phyloP scores from a whole-genome alignment of 2,329 filamentous ascomycete genomes.

The Sarocladium kiliense region DNA sequence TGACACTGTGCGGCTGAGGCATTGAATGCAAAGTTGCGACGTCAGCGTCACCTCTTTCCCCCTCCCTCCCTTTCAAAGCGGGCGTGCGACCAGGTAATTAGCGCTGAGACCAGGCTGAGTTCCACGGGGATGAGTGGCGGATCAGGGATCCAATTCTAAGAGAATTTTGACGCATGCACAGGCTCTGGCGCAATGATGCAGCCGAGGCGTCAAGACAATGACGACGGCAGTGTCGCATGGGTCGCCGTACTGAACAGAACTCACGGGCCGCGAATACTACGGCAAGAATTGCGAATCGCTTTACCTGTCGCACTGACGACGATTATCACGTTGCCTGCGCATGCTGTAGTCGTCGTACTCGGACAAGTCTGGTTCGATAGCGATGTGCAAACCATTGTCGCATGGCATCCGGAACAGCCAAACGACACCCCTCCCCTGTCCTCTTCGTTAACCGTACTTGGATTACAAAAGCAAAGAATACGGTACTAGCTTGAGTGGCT shows the following conservation, averaged over 20 bases:
- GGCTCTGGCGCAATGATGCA: neutral
- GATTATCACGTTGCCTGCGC: neutral
- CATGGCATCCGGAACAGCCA: neutral
- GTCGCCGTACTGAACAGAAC: neutral
- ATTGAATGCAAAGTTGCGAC: constrained; percentile 10
- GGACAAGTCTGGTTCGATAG: neutral
- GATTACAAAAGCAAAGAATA: neutral
- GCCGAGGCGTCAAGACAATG: neutral
- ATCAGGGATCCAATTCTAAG: neutral
- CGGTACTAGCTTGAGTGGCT: constrained; percentile 5
- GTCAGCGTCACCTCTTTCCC: constrained; percentile 8
- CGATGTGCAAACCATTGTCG: neutral
- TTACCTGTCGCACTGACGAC: neutral
- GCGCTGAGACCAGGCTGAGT: constrained; percentile 1
- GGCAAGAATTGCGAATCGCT: neutral
- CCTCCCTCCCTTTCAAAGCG: constrained; percentile 1
- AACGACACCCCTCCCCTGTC: neutral
- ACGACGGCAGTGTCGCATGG: neutral
- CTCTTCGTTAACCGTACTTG: neutral
- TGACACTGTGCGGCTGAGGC: constrained; percentile 11
- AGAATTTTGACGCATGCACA: neutral
- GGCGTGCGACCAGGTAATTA: neutral
- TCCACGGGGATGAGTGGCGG: neutral
- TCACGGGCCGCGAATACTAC: neutral
- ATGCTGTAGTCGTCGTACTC: neutral